Evolutionary conservation across 768 basidiomycete genomes (phyloP).

Genomic region (Xerocomellus chrysenteron): DNA sequence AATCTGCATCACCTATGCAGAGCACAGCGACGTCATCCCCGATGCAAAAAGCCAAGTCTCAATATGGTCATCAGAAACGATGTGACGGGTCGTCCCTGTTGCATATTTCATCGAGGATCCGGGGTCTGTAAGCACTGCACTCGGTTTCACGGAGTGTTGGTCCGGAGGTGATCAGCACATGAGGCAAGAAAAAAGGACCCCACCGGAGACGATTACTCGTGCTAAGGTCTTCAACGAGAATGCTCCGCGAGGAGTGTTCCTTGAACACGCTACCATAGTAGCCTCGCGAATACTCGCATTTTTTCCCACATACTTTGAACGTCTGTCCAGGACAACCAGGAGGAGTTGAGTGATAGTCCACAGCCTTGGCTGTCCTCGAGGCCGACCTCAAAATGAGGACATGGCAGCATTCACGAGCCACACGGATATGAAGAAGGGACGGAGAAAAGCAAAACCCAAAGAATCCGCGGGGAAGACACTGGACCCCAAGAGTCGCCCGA

Average conservation of each 20-base stretch:
- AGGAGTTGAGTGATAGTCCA: background rate
- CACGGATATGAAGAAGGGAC: conserved; percentile 9
- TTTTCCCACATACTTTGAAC: background rate
- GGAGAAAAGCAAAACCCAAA: background rate
- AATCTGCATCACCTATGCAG: conserved; percentile 7
- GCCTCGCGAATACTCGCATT: background rate
- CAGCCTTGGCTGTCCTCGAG: conserved; percentile 7
- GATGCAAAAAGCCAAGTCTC: conserved; percentile 13
- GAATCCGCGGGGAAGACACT: background rate
- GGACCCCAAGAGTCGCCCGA: background rate
- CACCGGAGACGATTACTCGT: background rate
- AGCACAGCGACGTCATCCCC: background rate
- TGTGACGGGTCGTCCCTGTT: conserved; percentile 8
- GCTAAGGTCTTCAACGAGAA: conserved; percentile 4
- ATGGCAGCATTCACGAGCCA: background rate
- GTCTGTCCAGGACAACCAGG: background rate
- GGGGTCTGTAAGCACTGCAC: background rate
- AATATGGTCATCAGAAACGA: conserved; percentile 3
- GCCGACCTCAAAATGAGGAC: conserved; percentile 7
- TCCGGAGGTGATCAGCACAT: background rate
- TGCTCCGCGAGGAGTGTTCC: conserved; percentile 9
- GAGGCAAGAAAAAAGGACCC: background rate
- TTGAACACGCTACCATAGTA: background rate
- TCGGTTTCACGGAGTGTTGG: background rate
- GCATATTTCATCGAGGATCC: conserved; percentile 6